Evolutionary conservation across 1,284 basidiomycete species (phyloP), one percentile per base, ranked within the genome.

Genomic region (Bjerkandera adusta): DNA sequence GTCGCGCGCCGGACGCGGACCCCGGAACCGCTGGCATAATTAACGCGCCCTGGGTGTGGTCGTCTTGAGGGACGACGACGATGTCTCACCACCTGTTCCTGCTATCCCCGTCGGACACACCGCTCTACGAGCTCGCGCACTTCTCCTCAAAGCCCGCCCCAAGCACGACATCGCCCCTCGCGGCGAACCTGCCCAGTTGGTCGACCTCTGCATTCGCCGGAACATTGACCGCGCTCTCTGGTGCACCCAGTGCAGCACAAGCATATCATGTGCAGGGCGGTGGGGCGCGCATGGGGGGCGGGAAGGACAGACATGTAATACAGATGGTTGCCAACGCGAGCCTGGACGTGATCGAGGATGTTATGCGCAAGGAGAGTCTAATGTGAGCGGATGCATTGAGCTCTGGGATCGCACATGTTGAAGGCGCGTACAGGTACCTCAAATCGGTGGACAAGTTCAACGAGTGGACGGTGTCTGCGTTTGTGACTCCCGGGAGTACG

Each of bases 271-370:
- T 76, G 7, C 74, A 75, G 35, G 78, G 79, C n/a, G 74, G 73
- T 12, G 52, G 53, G 3, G 79, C 77, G 29, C 70, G 79, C 58
- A 79, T 86, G 66, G 84, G 85, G 16, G 83, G 83, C 13, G 73
- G 79, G 20, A 83, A 89, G 65, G 92, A 94, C 60, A 77, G 89
- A 45, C 91, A 96, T 77, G 89, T 97, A 49, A 88, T 95, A 56
- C 93, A 97, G 73, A 94, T 97, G 88, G 90, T 97, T 58, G 93
- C 92, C 30, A 94, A 97, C 64, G 92, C 92, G 37, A 91, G 88
- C 58, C 68, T 97, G 61, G 94, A 96, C 68, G 83, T 85, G 56
- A 81, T 97, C 51, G 95, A 97, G 61, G 92, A 97, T 61, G 79
- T 88, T 38, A 89, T 92, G 80, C 79, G 86, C 52, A 85, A 85